Percentiles rank a stretch among this genome's conserved stretches.
Conservation (phyloP, 768 basidiomycete species). For the Pleurotus cornucopiae region DNA sequence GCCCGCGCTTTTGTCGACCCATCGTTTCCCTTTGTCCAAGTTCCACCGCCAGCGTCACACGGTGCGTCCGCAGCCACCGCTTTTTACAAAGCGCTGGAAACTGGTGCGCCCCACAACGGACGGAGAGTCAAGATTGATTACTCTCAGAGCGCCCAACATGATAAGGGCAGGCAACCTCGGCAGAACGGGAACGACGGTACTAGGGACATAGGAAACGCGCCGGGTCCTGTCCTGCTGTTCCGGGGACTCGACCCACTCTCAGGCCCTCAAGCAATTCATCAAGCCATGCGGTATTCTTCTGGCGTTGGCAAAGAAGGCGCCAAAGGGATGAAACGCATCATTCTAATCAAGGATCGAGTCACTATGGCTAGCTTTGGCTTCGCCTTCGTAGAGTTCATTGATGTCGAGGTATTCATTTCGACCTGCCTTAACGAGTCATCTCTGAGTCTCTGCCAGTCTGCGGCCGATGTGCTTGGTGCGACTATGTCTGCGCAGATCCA, state of each 20-base stretch:
- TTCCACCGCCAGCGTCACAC: slow-evolving; percentile 88
- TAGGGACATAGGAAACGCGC: slow-evolving; percentile 88
- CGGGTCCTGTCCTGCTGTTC: slow-evolving; percentile 80
- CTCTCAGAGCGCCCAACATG: slow-evolving; percentile 76
- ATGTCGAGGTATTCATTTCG: slow-evolving; percentile 60
- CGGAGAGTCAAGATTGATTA: slow-evolving; percentile 95
- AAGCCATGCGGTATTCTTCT: slow-evolving; percentile 78
- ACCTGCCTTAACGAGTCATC: not conserved
- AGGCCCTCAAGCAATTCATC: slow-evolving; percentile 81
- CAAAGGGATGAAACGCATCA: slow-evolving; percentile 82
- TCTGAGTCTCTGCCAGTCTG: slow-evolving; percentile 50
- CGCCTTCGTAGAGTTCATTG: slow-evolving; percentile 89
- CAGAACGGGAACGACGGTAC: slow-evolving; percentile 88
- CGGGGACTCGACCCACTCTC: slow-evolving; percentile 88
- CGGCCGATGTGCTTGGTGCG: slow-evolving; percentile 76
- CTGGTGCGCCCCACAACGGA: slow-evolving; percentile 67
- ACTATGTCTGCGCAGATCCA: slow-evolving; percentile 84
- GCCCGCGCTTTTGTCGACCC: slow-evolving; percentile 90
- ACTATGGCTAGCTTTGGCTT: slow-evolving; percentile 91
- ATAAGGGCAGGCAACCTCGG: slow-evolving; percentile 53
- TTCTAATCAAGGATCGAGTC: slow-evolving; percentile 85
- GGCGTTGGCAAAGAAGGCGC: slow-evolving; percentile 76
- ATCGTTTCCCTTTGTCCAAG: slow-evolving; percentile 85
- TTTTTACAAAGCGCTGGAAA: slow-evolving; percentile 74
- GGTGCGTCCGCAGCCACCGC: slow-evolving; percentile 71